Conservation (phyloP, 2,329 filamentous ascomycete genomes). For the Beauveria australis region DNA sequence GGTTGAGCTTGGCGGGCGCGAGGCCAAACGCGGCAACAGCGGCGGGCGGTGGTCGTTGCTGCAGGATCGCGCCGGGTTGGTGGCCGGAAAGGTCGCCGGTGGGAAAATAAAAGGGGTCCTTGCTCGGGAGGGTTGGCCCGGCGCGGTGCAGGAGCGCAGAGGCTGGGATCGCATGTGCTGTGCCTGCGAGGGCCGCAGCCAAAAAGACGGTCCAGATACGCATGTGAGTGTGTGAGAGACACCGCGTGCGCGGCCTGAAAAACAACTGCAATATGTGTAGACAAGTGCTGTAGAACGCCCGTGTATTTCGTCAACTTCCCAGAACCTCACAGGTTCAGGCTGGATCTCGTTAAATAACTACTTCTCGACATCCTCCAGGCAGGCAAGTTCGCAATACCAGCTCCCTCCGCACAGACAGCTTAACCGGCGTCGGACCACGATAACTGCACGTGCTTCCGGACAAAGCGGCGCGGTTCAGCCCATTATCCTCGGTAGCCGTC, state of each 20-base stretch:
- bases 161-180: background rate
- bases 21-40: constrained; percentile 12
- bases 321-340: background rate
- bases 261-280: background rate
- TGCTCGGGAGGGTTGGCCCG: constrained; percentile 20
- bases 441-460: background rate
- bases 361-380: background rate
- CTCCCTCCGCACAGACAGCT: background rate
- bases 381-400: no score
- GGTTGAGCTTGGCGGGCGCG: constrained; percentile 16
- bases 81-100: background rate
- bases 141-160: background rate
- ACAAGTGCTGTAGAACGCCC: background rate
- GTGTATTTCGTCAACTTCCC: background rate
- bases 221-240: background rate
- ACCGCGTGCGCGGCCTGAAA: background rate
- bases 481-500: background rate
- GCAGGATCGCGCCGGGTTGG: constrained; percentile 13
- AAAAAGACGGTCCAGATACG: background rate
- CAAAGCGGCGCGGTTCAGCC: background rate
- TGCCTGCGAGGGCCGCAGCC: background rate
- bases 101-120: constrained; percentile 15
- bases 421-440: background rate
- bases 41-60: constrained; percentile 9
- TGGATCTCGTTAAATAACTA: background rate